Evolutionary conservation across 148 eudicot species (phyloP), one percentile per base, ranked within the genome.

Genomic region (Dysphania ambrosioides): DNA sequence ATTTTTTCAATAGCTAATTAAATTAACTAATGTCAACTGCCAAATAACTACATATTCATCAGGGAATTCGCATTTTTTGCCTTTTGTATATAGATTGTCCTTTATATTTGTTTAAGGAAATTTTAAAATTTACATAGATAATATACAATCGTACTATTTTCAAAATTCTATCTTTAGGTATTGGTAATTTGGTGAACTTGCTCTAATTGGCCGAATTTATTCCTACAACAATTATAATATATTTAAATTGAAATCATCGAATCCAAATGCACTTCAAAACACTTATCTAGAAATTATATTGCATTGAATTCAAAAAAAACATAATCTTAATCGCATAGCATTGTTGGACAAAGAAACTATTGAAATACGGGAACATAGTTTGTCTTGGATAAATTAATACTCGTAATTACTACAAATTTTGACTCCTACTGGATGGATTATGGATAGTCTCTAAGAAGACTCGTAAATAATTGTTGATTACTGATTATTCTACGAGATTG

Each of bases 201-300:
- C n/a, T 65, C 67, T 79, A 55, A 79, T 79, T 79, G 75, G 82
- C n/a, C 47, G 66, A 12, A 41, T 63, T 65, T 74, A 74, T 63
- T 74, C 73, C 74, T 49, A 59, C 65, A 60, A 26, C 8, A 42
- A 35, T 47, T 55, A 23, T 35, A 49, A 8, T 29, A 64, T 21
- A 40, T 13, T 36, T 38, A 44, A 63, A 38, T 67, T 31, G 24
- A 57, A 56, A 42, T 8, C 41, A 8, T 21, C 58, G 44, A 32
- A 55, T 23, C 41, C 5, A 47, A 74, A 24, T 72, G 27, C 62
- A 59, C 38, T 60, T 72, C 36, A 60, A 60, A 61, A 29, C 34
- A 7, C 30, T 44, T 61, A 61, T 29, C 27, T 59, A 16, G 38
- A 18, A 29, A n/a, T 15, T 15, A 42, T 55, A 21, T n/a, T n/a